These are phyloP conservation scores for Strobilomyces echinocephalus DNA, from an alignment of 768 basidiomycete genomes.

Conservation along the genomic window DNA sequence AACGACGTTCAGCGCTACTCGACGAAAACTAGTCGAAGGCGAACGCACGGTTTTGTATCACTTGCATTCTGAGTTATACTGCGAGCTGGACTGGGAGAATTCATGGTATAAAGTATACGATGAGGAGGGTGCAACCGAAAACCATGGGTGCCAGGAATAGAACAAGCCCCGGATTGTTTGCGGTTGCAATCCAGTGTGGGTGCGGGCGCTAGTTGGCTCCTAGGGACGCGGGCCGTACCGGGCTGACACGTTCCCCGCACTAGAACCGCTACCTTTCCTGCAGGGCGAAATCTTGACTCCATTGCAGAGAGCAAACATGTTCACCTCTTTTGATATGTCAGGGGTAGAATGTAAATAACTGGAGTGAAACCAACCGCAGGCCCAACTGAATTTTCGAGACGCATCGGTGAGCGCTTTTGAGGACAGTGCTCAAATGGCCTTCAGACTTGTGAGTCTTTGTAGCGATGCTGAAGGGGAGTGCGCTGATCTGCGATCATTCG, in stretches of 20 bases:
- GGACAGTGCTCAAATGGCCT: neutral
- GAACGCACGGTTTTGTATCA: slow-evolving; percentile 1
- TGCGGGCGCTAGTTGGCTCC: slow-evolving; percentile 6
- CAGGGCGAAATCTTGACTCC: neutral
- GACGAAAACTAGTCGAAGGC: neutral
- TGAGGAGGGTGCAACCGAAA: neutral
- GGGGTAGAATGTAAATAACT: neutral
- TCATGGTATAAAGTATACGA: neutral
- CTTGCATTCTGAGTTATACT: neutral
- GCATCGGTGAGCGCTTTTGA: neutral
- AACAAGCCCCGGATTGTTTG: slow-evolving; percentile 8
- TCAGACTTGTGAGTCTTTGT: neutral
- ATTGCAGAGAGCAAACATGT: neutral
- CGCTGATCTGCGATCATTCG: neutral
- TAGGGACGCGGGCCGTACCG: neutral
- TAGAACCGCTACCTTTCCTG: slow-evolving; percentile 1
- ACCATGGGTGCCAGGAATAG: slow-evolving; percentile 9
- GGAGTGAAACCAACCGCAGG: too few species aligned
- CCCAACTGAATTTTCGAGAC: neutral
- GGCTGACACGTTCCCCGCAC: neutral
- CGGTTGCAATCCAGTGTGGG: slow-evolving; percentile 15
- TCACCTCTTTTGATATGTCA: neutral
- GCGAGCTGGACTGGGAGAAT: neutral
- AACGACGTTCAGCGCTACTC: neutral
- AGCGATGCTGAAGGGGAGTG: neutral